A percentile compares a stretch with the other conserved stretches of the same genome.
Evolutionary conservation across 495 filamentous ascomycete species (phyloP).

Genomic region (Neurospora terricola): DNA sequence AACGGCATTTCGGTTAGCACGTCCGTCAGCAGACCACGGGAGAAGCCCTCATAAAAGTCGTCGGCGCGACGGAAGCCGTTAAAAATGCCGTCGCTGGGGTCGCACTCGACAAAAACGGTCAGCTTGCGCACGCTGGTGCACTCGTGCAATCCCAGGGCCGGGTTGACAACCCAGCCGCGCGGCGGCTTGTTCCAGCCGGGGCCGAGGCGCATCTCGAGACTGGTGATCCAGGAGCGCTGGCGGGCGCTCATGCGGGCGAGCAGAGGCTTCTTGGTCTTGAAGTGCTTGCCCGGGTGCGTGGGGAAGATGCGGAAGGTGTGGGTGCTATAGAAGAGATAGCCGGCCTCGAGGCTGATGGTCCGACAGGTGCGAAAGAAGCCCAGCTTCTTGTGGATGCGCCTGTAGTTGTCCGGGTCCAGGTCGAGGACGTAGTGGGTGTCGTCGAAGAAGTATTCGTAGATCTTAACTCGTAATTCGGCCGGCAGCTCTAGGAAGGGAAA

Average conservation of each 20-base stretch:
- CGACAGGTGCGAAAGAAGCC: slow-evolving; percentile 52
- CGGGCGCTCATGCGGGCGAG: slow-evolving; percentile 53
- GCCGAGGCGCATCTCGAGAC: slow-evolving; percentile 67
- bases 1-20: slow-evolving; percentile 52
- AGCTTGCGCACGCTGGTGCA: slow-evolving; percentile 51
- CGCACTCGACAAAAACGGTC: slow-evolving; percentile 68
- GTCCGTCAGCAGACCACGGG: slow-evolving; percentile 43
- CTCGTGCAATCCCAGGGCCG: slow-evolving; percentile 54
- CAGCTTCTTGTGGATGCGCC: slow-evolving; percentile 43
- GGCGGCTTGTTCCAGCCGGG: slow-evolving; percentile 74
- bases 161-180: slow-evolving; percentile 58
- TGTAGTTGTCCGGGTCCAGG: slow-evolving; percentile 57
- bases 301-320: slow-evolving; percentile 74
- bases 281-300: slow-evolving; percentile 55
- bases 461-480: slow-evolving; percentile 60
- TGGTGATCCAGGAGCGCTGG: slow-evolving; percentile 56
- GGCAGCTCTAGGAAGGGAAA: slow-evolving; percentile 75
- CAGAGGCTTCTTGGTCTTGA: slow-evolving; percentile 52
- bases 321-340: slow-evolving; percentile 61
- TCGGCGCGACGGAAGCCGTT: slow-evolving; percentile 61
- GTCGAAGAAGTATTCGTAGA: slow-evolving; percentile 56
- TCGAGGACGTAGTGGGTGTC: slow-evolving; percentile 50
- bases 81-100: slow-evolving; percentile 65
- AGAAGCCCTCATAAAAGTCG: slow-evolving; percentile 68
- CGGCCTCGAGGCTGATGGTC: slow-evolving; percentile 62